Conservation (phyloP, 306 rosid genomes). For the Acacia confusa region DNA sequence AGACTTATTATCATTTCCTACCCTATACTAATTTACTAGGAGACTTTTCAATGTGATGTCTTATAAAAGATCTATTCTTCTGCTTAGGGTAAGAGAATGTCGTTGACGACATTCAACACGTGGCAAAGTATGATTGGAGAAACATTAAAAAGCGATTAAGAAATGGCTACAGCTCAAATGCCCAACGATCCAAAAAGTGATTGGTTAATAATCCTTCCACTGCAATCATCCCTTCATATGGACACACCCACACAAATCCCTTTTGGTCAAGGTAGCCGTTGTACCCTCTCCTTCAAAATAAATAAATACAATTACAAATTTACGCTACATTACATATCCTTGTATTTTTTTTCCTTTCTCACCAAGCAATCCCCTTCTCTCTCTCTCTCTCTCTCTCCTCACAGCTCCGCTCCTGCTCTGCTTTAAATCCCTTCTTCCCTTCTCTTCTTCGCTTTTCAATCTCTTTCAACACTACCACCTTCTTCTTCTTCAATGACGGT, state of each 20-base stretch:
- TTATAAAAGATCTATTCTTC: too few species aligned
- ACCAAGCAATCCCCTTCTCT: constrained; percentile 45
- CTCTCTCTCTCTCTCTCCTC: neutral
- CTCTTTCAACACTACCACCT: neutral
- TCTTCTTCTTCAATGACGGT: constrained; percentile 6
- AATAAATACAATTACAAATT: neutral
- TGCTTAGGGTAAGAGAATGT: neutral
- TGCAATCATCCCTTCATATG: neutral
- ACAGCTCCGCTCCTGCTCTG: neutral
- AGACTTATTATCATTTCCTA: too few species aligned
- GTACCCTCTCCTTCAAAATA: constrained; percentile 2
- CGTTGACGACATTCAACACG: constrained; percentile 25
- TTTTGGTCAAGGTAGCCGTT: constrained; percentile 10
- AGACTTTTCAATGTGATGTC: too few species aligned
- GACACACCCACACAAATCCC: neutral
- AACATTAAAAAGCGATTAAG: neutral
- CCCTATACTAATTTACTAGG: too few species aligned
- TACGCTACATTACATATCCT: neutral
- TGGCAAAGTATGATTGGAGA: neutral
- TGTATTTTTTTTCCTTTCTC: constrained; percentile 27
- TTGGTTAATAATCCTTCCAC: neutral
- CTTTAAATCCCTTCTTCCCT: neutral
- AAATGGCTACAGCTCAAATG: constrained; percentile 2
- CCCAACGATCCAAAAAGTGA: neutral
- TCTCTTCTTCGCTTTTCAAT: neutral